A percentile compares a stretch with the other conserved stretches of the same genome.
Conservation (phyloP, 2,329 filamentous ascomycete genomes). For the Aspergillus calidoustus region DNA sequence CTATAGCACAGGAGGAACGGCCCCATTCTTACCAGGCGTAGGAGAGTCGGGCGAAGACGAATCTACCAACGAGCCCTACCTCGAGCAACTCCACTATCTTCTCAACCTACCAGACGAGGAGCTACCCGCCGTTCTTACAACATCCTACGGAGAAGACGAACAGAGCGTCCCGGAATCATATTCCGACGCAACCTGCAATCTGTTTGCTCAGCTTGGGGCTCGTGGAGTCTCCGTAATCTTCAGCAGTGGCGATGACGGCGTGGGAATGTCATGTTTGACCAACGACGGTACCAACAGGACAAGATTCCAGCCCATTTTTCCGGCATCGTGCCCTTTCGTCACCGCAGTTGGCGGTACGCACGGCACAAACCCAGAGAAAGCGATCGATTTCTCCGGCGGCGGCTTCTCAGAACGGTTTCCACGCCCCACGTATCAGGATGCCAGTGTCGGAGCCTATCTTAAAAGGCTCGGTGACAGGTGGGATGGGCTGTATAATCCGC, state of each 20-base stretch:
- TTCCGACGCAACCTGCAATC: slow-evolving; percentile 63
- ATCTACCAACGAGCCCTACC: slow-evolving; percentile 68
- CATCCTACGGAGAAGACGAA: slow-evolving; percentile 74
- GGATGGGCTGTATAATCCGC: slow-evolving; percentile 52
- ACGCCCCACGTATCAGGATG: slow-evolving; percentile 53
- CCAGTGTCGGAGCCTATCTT: slow-evolving; percentile 52
- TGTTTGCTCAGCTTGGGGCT: slow-evolving; percentile 67
- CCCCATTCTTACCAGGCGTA: slow-evolving; percentile 55
- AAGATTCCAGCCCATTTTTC: slow-evolving; percentile 60
- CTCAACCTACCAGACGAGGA: slow-evolving; percentile 57
- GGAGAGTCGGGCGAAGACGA: slow-evolving; percentile 43
- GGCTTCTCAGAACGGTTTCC: slow-evolving; percentile 56
- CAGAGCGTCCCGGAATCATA: slow-evolving; percentile 64
- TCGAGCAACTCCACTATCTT: slow-evolving; percentile 66
- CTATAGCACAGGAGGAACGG: slow-evolving; percentile 64
- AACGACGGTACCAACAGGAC: slow-evolving; percentile 60
- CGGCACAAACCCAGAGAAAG: slow-evolving; percentile 57
- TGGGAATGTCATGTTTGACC: slow-evolving; percentile 58
- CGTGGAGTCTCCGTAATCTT: slow-evolving; percentile 71
- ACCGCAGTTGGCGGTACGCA: slow-evolving; percentile 66
- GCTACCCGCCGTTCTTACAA: slow-evolving; percentile 67
- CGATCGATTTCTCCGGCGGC: slow-evolving; percentile 57
- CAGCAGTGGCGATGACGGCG: slow-evolving; percentile 66
- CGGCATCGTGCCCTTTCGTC: slow-evolving; percentile 65
- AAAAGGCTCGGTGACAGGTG: slow-evolving; percentile 46